A percentile compares a stretch with the other conserved stretches of the same genome.
These are phyloP conservation scores for Peronospora tabacina DNA, from an alignment of 352 stramenopile genomes.

Conservation along the genomic window DNA sequence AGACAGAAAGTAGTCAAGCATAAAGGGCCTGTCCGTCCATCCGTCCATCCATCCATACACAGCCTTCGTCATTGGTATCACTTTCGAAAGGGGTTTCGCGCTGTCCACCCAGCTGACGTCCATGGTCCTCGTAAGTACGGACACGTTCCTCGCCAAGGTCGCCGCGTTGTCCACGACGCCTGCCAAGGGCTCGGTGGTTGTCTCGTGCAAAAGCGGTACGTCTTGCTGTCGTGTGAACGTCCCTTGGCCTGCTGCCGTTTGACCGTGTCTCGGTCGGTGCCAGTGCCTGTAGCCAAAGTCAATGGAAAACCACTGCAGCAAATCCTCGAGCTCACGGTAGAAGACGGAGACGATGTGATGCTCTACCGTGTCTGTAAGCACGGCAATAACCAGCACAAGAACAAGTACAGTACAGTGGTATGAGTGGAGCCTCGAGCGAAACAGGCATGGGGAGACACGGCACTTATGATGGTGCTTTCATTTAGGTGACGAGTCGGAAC, in stretches of 20 bases:
- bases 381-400: constrained; percentile 86
- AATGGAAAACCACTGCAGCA: constrained; percentile 30
- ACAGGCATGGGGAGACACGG: neutral
- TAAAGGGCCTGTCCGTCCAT: too few species aligned
- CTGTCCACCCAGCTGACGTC: too few species aligned
- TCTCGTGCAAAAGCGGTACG: constrained; percentile 66
- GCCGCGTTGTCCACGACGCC: constrained; percentile 46
- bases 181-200: constrained; percentile 36
- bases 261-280: neutral
- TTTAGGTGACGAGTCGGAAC: constrained; percentile 46
- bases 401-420: constrained; percentile 75
- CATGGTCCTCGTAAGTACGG: constrained; percentile 54
- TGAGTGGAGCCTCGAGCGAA: neutral
- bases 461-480: constrained; percentile 5
- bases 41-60: constrained; percentile 3
- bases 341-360: constrained; percentile 48
- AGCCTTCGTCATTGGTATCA: constrained; percentile 11
- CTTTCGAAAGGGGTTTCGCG: constrained; percentile 6
- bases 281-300: constrained; percentile 34
- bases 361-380: constrained; percentile 73
- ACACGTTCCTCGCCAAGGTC: constrained; percentile 59
- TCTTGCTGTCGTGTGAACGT: constrained; percentile 1
- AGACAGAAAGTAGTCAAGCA: neutral
- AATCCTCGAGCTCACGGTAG: constrained; percentile 32
- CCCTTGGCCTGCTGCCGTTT: constrained; percentile 1